Conservation (phyloP, 1,139 yeast species). For the Scheffersomyces stambukii region DNA sequence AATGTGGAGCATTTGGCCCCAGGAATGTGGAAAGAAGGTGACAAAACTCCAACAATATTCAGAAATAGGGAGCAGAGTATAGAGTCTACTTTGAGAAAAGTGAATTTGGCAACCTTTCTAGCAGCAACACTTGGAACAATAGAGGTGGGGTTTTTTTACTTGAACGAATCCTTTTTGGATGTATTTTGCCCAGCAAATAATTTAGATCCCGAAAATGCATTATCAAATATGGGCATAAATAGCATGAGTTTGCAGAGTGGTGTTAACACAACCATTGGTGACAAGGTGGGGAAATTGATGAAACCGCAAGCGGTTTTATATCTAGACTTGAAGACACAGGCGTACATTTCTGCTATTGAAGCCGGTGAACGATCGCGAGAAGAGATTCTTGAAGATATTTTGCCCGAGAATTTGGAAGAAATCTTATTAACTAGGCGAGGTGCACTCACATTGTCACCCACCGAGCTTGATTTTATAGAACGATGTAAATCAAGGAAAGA, state of each 20-base stretch:
- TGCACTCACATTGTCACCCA: conserved; percentile 47
- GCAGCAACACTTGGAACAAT: conserved; percentile 80
- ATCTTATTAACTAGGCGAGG: conserved; percentile 21
- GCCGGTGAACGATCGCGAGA: conserved; percentile 64
- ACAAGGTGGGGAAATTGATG: conserved; percentile 53
- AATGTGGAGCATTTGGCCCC: conserved; percentile 58
- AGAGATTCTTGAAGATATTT: conserved; percentile 71
- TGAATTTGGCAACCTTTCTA: conserved; percentile 81
- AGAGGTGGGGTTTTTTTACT: conserved; percentile 81
- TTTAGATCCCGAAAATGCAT: conserved; percentile 39
- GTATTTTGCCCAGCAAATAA: conserved; percentile 70
- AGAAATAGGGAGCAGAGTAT: conserved; percentile 60
- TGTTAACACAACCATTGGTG: conserved; percentile 33
- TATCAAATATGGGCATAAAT: conserved; percentile 34
- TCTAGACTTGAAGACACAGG: conserved; percentile 89
- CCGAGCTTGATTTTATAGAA: conserved; percentile 66
- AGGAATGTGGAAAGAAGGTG: conserved; percentile 66
- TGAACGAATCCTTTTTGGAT: conserved; percentile 78
- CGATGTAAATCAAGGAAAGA: conserved; percentile 70
- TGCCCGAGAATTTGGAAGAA: conserved; percentile 64
- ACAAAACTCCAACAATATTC: conserved; percentile 52
- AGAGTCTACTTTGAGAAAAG: conserved; percentile 71
- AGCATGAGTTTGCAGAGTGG: conserved; percentile 37
- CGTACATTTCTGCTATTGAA: conserved; percentile 83
- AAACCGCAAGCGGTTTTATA: conserved; percentile 78